These are phyloP conservation scores for Leucocoprinus leucothites DNA, from an alignment of 768 basidiomycete genomes.

Conservation along the genomic window DNA sequence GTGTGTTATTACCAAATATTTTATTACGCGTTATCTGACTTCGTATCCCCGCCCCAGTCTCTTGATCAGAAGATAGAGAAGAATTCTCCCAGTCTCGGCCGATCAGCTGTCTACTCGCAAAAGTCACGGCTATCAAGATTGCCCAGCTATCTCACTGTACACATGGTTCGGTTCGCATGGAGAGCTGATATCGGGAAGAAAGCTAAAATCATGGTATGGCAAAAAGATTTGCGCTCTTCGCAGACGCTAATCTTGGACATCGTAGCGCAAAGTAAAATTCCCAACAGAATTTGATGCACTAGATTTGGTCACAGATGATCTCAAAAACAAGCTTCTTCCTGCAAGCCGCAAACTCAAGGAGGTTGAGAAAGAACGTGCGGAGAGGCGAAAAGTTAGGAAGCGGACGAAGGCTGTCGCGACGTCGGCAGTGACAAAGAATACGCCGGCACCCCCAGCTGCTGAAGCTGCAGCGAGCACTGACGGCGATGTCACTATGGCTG, in stretches of 20 bases:
- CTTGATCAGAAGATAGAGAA: slow-evolving; percentile 89
- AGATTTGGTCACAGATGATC: slow-evolving; percentile 78
- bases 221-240: neutral
- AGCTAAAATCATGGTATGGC: slow-evolving; percentile 88
- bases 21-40: neutral
- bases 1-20: slow-evolving; percentile 33
- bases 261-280: slow-evolving; percentile 88
- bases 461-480: slow-evolving; percentile 19
- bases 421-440: slow-evolving; percentile 20
- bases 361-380: slow-evolving; percentile 78
- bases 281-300: slow-evolving; percentile 83
- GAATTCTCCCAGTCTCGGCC: slow-evolving; percentile 71
- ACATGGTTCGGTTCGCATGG: slow-evolving; percentile 98
- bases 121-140: slow-evolving; percentile 79
- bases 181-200: slow-evolving; percentile 86
- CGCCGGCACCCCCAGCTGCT: slow-evolving; percentile 22
- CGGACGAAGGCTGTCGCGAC: slow-evolving; percentile 53
- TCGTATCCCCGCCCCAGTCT: slow-evolving; percentile 43
- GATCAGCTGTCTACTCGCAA: slow-evolving; percentile 80
- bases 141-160: slow-evolving; percentile 82
- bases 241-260: neutral
- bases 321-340: slow-evolving; percentile 68
- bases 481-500: slow-evolving; percentile 15
- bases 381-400: slow-evolving; percentile 79
- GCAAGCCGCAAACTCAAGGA: slow-evolving; percentile 72